These are phyloP conservation scores for Flueggea neowawraea DNA, from an alignment of 441 rosid genomes.

Conservation along the genomic window DNA sequence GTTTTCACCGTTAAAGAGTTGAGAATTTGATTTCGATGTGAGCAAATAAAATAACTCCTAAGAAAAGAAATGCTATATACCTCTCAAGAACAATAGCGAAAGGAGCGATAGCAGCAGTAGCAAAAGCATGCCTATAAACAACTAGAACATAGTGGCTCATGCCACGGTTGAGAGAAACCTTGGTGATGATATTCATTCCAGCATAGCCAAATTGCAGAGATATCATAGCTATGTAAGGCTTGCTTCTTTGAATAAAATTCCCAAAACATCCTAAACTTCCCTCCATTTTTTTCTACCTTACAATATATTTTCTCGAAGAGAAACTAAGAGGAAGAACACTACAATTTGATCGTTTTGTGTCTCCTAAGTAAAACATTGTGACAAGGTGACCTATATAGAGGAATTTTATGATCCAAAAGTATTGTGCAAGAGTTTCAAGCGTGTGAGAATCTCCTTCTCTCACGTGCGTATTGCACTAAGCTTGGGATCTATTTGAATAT, in stretches of 20 bases:
- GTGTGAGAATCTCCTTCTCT: neutral
- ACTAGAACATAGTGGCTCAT: constrained; percentile 87
- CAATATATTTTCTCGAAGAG: neutral
- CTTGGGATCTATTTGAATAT: constrained; percentile 10
- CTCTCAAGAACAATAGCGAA: constrained; percentile 71
- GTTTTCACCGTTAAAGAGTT: too few relatives aligned
- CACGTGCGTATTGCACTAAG: constrained; percentile 1
- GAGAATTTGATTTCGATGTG: too few relatives aligned
- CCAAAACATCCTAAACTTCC: constrained; percentile 17
- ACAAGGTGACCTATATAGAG: constrained; percentile 35
- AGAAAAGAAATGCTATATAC: constrained; percentile 6
- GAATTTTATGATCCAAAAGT: neutral
- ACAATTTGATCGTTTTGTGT: constrained; percentile 28
- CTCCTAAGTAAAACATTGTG: constrained; percentile 27
- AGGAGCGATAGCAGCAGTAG: constrained; percentile 71
- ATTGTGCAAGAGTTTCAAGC: neutral
- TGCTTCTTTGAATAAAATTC: constrained; percentile 39
- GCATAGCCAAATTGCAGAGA: constrained; percentile 79
- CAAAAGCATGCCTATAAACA: constrained; percentile 76
- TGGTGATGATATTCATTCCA: constrained; percentile 77
- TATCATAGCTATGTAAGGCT: constrained; percentile 69
- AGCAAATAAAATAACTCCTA: too few relatives aligned
- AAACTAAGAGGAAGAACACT: constrained; percentile 26
- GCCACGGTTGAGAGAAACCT: constrained; percentile 67
- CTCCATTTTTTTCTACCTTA: constrained; percentile 14